Evolutionary conservation across 2,329 filamentous ascomycete genomes (phyloP).

Genomic region (Dactylonectria macrodidyma): DNA sequence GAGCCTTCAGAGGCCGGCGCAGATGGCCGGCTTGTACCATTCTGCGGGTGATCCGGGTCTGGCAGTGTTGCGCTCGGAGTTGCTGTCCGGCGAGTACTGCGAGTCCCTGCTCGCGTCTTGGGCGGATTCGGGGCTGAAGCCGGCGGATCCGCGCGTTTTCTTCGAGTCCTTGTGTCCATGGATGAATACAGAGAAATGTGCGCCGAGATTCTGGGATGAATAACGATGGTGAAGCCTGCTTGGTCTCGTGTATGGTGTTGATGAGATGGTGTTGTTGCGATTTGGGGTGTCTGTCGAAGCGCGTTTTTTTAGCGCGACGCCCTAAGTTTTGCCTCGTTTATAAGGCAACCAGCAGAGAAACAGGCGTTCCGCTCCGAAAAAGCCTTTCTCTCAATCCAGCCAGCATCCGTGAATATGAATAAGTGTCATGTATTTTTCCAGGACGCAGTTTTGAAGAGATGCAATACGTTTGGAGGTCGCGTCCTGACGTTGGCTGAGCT

Average conservation of each 20-base stretch:
- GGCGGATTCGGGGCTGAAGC: constrained; percentile 14
- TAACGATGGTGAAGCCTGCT: neutral
- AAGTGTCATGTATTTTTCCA: too few species aligned
- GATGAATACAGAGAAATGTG: neutral
- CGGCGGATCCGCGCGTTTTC: constrained; percentile 28
- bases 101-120: constrained; percentile 32
- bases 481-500: too few species aligned
- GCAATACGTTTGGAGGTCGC: too few species aligned
- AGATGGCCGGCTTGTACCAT: constrained; percentile 8
- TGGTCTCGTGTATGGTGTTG: neutral
- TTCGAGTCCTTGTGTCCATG: constrained; percentile 41
- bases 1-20: constrained; percentile 4
- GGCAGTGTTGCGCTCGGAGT: constrained; percentile 8
- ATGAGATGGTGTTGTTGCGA: constrained; percentile 14
- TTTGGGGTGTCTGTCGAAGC: constrained; percentile 18
- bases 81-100: constrained; percentile 32
- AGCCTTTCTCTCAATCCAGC: too few species aligned
- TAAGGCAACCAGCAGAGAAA: too few species aligned
- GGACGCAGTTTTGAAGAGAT: too few species aligned
- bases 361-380: too few species aligned
- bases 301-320: too few species aligned
- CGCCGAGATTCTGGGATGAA: neutral
- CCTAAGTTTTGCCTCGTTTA: too few species aligned
- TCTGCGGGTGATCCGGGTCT: constrained; percentile 6
- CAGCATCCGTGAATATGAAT: too few species aligned